phyloP scores from a whole-genome alignment of 352 stramenopile species.

The Phytopythium vexans region DNA sequence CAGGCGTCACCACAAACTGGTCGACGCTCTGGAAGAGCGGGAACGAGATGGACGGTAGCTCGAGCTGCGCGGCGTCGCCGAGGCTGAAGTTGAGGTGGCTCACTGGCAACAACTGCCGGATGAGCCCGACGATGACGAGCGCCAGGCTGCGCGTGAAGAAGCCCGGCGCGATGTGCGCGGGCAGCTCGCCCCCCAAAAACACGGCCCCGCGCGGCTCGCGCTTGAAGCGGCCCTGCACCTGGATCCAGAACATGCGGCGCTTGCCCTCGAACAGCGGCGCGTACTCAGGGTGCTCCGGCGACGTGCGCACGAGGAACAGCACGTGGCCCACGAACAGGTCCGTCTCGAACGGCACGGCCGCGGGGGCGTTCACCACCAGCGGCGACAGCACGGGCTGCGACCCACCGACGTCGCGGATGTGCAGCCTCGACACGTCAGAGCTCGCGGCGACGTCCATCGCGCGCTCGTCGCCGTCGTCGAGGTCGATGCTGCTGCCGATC shows the following conservation, averaged over 20 bases:
- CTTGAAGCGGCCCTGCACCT: conserved; percentile 86
- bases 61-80: conserved; percentile 25
- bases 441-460: background rate
- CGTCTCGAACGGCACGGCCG: conserved; percentile 80
- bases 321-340: conserved; percentile 79
- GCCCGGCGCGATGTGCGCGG: conserved; percentile 50
- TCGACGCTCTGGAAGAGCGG: conserved; percentile 80
- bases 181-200: conserved; percentile 75
- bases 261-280: conserved; percentile 54
- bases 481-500: background rate
- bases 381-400: background rate
- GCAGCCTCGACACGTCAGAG: conserved; percentile 16
- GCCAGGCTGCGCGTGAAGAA: conserved; percentile 78
- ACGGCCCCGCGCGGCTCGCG: conserved; percentile 41
- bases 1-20: conserved; percentile 69
- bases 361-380: conserved; percentile 55
- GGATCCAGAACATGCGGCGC: conserved; percentile 85
- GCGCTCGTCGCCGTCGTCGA: background rate
- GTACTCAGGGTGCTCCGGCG: conserved; percentile 50
- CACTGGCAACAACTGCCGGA: conserved; percentile 49
- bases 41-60: conserved; percentile 68
- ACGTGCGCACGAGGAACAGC: conserved; percentile 80
- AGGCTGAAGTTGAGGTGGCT: conserved; percentile 72
- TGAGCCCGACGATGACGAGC: conserved; percentile 73
- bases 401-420: conserved; percentile 42